Percentiles rank a stretch among this genome's conserved stretches.
Evolutionary conservation across 768 basidiomycete genomes (phyloP).

Genomic region (Boletales sp.): DNA sequence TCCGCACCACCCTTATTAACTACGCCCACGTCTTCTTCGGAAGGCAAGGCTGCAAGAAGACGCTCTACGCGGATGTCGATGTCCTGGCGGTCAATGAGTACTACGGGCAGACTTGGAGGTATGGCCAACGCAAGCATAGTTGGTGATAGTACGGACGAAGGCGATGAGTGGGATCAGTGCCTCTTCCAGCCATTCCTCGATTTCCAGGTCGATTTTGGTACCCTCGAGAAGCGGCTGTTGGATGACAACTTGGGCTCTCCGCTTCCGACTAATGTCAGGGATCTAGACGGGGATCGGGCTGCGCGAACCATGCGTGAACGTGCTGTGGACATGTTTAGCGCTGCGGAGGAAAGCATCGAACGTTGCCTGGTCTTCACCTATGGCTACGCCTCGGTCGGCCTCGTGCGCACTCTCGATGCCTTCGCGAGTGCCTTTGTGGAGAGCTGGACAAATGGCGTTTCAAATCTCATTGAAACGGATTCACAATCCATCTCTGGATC

Average conservation of each 20-base stretch:
- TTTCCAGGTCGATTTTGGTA: conserved; percentile 80
- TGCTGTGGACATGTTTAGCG: conserved; percentile 67
- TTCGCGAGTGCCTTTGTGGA: conserved; percentile 72
- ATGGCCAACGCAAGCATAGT: conserved; percentile 6
- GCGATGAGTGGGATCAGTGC: conserved; percentile 79
- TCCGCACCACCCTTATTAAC: conserved; percentile 23
- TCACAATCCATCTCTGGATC: conserved; percentile 32
- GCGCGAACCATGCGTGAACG: conserved; percentile 73
- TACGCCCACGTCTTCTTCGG: conserved; percentile 24
- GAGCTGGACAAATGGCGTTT: conserved; percentile 53
- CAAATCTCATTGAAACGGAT: conserved; percentile 30
- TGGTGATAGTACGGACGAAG: conserved; percentile 16
- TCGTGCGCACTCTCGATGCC: conserved; percentile 71
- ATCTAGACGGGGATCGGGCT: conserved; percentile 36
- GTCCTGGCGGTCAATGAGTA: conserved; percentile 47
- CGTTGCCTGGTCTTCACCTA: conserved; percentile 82
- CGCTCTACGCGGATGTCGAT: conserved; percentile 65
- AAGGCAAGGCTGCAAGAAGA: conserved; percentile 39
- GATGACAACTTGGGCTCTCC: conserved; percentile 53
- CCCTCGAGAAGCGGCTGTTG: conserved; percentile 71
- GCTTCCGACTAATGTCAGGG: conserved; percentile 26
- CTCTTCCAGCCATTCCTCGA: conserved; percentile 94
- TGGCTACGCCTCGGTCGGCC: conserved; percentile 76
- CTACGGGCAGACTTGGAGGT: conserved; percentile 16
- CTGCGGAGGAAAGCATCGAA: conserved; percentile 75